Evolutionary conservation across 2,329 filamentous ascomycete genomes (phyloP), one percentile per base, ranked within the genome.

Genomic region (Fusarium sulawesiense): DNA sequence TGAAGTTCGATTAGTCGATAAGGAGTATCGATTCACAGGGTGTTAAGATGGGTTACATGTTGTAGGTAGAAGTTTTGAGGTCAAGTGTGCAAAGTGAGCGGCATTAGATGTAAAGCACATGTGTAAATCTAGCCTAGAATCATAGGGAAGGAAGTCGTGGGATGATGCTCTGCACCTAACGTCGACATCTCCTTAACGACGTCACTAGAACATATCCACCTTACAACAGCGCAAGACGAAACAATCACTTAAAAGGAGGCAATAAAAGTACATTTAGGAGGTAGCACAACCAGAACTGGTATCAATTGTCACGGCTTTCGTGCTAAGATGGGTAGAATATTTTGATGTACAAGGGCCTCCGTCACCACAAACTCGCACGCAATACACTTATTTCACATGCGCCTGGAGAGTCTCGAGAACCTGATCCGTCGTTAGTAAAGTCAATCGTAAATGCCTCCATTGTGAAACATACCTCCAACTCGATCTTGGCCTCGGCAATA

Each of bases 401-500:
- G 91, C 89, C 84, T 94, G 91, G 78, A 96, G 87, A 81, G 89
- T 92, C 88, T 96, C 93, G 76, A 96, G 87, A 78, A 95, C 91
- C 92, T 94, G 42, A 46, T 18, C 8, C 11, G 13, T 25, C 37
- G 77, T 87, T 77, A 88, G 81, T 66, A 74, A 49, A n/a, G 13
- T 30, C 44, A 57, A 20, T 65, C 45, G 50, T 30, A 45, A 49
- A 11, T 18, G 6, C 8, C 21, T 64, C 12, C 62, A 53, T 21
- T n/a, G 30, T 6, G 30, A 23, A 46, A 76, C 78, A 25, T 67
- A 97, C 95, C 93, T 99, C 96, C 76, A 99, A 85, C 88, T 98
- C 95, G 81, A 99, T 95, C 90, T 98, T 98, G 75, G 96, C 96
- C 90, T 99, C 96, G 73, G 95, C 95, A 84, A 98, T 93, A 80